These are phyloP conservation scores for Brassica carinata DNA, from an alignment of 345 rosid genomes.

Conservation along the genomic window DNA sequence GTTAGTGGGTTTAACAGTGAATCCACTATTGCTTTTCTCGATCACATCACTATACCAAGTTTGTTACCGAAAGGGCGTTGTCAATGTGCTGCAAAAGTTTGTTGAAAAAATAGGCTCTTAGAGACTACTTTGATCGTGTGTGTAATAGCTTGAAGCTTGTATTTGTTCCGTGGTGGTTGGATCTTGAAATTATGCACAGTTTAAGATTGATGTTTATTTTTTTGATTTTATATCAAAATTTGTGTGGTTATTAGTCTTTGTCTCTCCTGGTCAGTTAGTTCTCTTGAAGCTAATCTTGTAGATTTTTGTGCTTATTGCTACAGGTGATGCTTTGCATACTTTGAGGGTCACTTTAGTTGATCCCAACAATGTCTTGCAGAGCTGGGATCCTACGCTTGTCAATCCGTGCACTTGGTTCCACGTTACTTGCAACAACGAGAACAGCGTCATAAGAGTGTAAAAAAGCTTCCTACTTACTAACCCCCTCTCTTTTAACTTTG, in stretches of 20 bases:
- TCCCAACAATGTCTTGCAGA: slow-evolving; percentile 92
- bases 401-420: slow-evolving; percentile 99
- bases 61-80: not conserved
- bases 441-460: slow-evolving; percentile 95
- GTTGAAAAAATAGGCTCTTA: not conserved
- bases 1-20: slow-evolving; percentile 27
- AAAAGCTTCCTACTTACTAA: slow-evolving; percentile 31
- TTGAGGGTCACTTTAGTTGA: slow-evolving; percentile 69
- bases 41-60: slow-evolving; percentile 17
- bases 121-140: slow-evolving; percentile 5
- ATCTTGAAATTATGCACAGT: not conserved
- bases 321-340: slow-evolving; percentile 97
- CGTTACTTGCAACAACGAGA: slow-evolving; percentile 92
- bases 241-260: not conserved
- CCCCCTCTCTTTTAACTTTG: slow-evolving; percentile 1
- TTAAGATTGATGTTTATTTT: not conserved
- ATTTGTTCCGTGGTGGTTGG: not conserved
- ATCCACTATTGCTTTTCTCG: slow-evolving; percentile 15
- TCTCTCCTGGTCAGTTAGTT: not conserved
- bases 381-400: slow-evolving; percentile 99
- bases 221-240: not conserved
- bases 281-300: slow-evolving; percentile 4
- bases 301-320: slow-evolving; percentile 28
- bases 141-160: not conserved
- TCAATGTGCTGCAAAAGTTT: not conserved